Evolutionary conservation across 768 basidiomycete species (phyloP).

Genomic region (Suillus spraguei): DNA sequence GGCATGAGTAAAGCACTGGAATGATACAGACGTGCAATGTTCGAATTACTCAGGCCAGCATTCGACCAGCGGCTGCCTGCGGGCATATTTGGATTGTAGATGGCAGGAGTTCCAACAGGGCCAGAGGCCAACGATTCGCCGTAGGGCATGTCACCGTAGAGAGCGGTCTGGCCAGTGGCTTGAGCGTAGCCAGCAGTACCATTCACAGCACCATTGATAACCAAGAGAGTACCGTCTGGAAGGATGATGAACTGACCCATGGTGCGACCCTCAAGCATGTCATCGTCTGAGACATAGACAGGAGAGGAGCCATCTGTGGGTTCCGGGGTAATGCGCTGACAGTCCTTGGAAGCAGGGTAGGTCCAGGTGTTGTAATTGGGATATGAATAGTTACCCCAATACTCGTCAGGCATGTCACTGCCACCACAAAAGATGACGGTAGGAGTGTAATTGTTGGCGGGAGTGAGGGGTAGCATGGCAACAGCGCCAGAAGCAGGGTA

Average conservation of each 20-base stretch:
- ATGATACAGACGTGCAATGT: slow-evolving; percentile 86
- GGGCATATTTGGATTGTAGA: slow-evolving; percentile 79
- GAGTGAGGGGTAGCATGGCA: slow-evolving; percentile 90
- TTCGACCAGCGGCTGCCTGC: slow-evolving; percentile 76
- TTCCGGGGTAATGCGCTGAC: slow-evolving; percentile 87
- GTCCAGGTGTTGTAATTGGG: slow-evolving; percentile 76
- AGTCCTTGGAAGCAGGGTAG: slow-evolving; percentile 69
- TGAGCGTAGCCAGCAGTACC: slow-evolving; percentile 89
- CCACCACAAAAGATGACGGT: slow-evolving; percentile 94
- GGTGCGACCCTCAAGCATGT: slow-evolving; percentile 72
- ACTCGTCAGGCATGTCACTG: slow-evolving; percentile 67
- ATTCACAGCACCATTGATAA: slow-evolving; percentile 81
- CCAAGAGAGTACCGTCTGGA: slow-evolving; percentile 74
- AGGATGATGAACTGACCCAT: slow-evolving; percentile 94
- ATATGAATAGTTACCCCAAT: slow-evolving; percentile 77
- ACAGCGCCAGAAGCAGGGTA: slow-evolving; percentile 90
- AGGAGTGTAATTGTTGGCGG: slow-evolving; percentile 83
- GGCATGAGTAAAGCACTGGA: slow-evolving; percentile 89
- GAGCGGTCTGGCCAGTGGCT: slow-evolving; percentile 45
- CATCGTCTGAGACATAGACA: slow-evolving; percentile 70
- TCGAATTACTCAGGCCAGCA: slow-evolving; percentile 58
- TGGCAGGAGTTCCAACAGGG: slow-evolving; percentile 76
- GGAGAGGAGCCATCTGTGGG: slow-evolving; percentile 66
- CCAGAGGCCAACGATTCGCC: slow-evolving; percentile 77
- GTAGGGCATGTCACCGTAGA: slow-evolving; percentile 60